phyloP scores from a whole-genome alignment of 768 basidiomycete species.

The Lepiota venenata region DNA sequence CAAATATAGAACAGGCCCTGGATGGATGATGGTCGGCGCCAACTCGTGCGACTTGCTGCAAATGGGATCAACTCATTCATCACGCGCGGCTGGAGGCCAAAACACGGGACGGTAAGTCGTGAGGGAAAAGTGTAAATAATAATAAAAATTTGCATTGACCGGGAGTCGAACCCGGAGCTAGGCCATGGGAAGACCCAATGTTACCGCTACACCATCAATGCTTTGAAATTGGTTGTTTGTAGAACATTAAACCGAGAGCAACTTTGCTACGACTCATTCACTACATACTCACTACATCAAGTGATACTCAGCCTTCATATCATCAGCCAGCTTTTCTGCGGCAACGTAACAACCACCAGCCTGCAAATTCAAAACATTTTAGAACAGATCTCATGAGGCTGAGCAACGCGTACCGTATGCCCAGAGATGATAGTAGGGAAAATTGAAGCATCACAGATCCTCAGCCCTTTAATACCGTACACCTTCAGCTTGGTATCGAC shows the following conservation, averaged over 20 bases:
- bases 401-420: conserved; percentile 36
- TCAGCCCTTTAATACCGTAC: conserved; percentile 37
- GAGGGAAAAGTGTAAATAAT: background rate
- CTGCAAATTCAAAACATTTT: conserved; percentile 9
- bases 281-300: background rate
- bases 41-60: too few relatives aligned
- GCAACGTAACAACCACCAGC: conserved; percentile 28
- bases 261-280: background rate
- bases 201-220: conserved; percentile 78
- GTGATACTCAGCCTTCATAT: conserved; percentile 24
- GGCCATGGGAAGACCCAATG: conserved; percentile 83
- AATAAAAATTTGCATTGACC: conserved; percentile 41
- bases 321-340: conserved; percentile 30
- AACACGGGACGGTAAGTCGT: too few relatives aligned
- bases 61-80: too few relatives aligned
- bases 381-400: background rate
- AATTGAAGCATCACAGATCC: conserved; percentile 47
- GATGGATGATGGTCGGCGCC: too few relatives aligned
- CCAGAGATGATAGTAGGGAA: conserved; percentile 46
- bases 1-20: background rate
- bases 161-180: conserved; percentile 56
- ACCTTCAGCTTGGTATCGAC: conserved; percentile 35
- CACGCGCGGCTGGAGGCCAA: too few relatives aligned
- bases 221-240: conserved; percentile 11
- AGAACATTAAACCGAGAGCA: too few relatives aligned